Percentiles rank a stretch among this genome's conserved stretches.
phyloP scores from a whole-genome alignment of 1,284 basidiomycete genomes.

The Heterobasidion occidentale region DNA sequence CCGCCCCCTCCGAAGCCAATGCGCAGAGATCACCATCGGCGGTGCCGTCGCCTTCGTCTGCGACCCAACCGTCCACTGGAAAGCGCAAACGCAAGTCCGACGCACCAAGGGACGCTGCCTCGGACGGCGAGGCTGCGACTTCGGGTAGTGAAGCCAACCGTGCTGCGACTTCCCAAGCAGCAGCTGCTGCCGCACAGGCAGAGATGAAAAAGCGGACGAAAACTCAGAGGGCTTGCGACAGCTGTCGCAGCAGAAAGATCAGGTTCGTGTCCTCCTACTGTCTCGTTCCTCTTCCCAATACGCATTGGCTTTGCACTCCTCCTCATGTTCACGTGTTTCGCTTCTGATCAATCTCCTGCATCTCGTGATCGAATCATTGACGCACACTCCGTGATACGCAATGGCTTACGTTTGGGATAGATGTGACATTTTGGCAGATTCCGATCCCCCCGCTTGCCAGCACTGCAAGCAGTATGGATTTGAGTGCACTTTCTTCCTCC shows the following conservation, averaged over 20 bases:
- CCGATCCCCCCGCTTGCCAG: constrained; percentile 72
- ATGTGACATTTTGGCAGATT: constrained; percentile 70
- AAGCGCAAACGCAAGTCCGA: constrained; percentile 65
- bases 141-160: constrained; percentile 37
- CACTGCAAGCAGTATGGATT: constrained; percentile 87
- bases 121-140: constrained; percentile 50
- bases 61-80: constrained; percentile 33
- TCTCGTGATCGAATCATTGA: too few relatives aligned
- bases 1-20: constrained; percentile 2
- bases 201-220: constrained; percentile 84
- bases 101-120: constrained; percentile 33
- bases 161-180: constrained; percentile 22
- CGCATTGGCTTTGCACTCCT: not conserved
- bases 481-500: constrained; percentile 94
- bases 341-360: too few relatives aligned
- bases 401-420: constrained; percentile 26
- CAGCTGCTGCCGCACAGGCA: constrained; percentile 16
- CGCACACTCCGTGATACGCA: not conserved
- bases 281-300: not conserved
- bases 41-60: constrained; percentile 25
- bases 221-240: constrained; percentile 86
- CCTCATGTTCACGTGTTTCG: too few relatives aligned
- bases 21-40: constrained; percentile 16
- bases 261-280: constrained; percentile 33
- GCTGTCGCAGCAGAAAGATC: constrained; percentile 91